Base-by-base conservation (phyloP, 192 early-diverging fungal genomes). In the Rhizophlyctis rosea region DNA sequence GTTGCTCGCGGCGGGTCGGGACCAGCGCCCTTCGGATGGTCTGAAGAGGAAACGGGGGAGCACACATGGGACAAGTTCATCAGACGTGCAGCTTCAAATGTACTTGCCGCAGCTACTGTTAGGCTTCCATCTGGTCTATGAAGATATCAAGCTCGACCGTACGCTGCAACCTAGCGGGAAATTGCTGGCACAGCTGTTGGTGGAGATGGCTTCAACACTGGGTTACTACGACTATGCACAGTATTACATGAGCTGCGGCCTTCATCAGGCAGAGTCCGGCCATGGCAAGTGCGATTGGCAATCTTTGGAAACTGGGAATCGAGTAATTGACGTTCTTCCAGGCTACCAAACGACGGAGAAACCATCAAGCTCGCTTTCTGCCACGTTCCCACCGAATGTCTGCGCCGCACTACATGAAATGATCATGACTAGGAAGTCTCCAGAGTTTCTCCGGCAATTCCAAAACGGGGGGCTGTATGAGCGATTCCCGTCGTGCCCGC, bases 111-210 rank as follows among this genome's bases (percentile, higher is more conserved):
- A n/a, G n/a, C n/a, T n/a, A n/a, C n/a, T n/a, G n/a, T n/a, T 69
- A 7, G 57, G 74, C 0, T 54, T 86, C 2, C 84, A 86, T 61
- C 62, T 86, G 0, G 66, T 86, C 23, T 77, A 81, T 55, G 82
- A 86, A 32, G 79, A 86, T 61, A 36, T 82, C 18, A 75, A 74
- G 44, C 58, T 81, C 34, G 49, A 65, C 7, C 34, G 52, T 1
- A 47, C 56, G 3, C 11, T 70, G n/a, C 61, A 52, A 57, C 59
- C 65, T 71, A 54, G 0, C 49, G 21, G 7, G 57, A 36, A 13
- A 33, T 18, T 25, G 51, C 47, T 52, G 16, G 57, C 47, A 9
- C 7, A 35, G 0, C 34, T 58, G 16, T 34, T 59, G 13, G 27
- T 51, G 4, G 56, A 52, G n/a, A 3, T 59, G 3, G 54, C 55